phyloP scores from a whole-genome alignment of 139 green algal species.

The Axilococcus clingmanii region DNA sequence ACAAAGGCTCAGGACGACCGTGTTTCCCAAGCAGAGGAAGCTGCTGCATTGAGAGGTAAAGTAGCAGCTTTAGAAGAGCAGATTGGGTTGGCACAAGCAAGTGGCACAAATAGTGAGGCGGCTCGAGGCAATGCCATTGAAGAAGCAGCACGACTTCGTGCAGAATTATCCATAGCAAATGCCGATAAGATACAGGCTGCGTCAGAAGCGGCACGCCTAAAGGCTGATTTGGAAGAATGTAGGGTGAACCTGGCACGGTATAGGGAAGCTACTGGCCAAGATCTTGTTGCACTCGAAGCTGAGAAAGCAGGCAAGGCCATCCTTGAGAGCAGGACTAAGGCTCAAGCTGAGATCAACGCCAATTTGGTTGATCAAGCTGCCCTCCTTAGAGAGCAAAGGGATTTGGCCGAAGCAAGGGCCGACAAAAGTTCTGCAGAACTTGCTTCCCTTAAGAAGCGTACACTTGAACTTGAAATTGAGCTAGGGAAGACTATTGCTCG shows the following conservation, averaged over 20 bases:
- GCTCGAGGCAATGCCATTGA: conserved; percentile 10
- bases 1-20: conserved; percentile 10
- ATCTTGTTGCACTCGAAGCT: conserved; percentile 29
- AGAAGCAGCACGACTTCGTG: conserved; percentile 16
- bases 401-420: conserved; percentile 16
- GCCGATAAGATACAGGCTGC: conserved; percentile 4
- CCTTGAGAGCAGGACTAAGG: conserved; percentile 20
- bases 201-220: conserved; percentile 10
- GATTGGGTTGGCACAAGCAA: conserved; percentile 2
- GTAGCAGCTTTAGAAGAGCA: conserved; percentile 11
- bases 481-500: conserved; percentile 19
- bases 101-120: conserved; percentile 5
- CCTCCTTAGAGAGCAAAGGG: conserved; percentile 20
- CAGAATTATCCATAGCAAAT: conserved; percentile 6
- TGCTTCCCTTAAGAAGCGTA: conserved; percentile 41
- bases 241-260: conserved; percentile 17
- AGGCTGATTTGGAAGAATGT: conserved; percentile 10
- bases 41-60: conserved; percentile 6
- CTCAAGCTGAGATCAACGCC: conserved; percentile 26
- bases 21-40: conserved; percentile 14
- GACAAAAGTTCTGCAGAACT: conserved; percentile 23
- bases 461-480: conserved; percentile 49
- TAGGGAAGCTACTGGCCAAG: conserved; percentile 31
- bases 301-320: conserved; percentile 14
- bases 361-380: conserved; percentile 21